These are phyloP conservation scores for Flaveria floridana DNA, from an alignment of 140 eudicot genomes.

Conservation along the genomic window DNA sequence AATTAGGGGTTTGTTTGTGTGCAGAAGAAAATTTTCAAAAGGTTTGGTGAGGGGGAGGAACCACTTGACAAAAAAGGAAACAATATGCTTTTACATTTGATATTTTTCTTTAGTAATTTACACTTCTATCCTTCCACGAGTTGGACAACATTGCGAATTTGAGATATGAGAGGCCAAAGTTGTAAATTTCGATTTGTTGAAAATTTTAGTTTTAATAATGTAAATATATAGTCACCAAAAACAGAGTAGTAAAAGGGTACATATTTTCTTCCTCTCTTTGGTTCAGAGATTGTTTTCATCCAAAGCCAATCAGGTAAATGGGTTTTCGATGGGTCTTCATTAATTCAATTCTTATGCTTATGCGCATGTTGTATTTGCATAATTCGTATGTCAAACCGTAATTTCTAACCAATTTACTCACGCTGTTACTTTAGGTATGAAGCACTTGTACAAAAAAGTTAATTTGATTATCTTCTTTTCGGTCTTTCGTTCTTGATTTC, in stretches of 20 bases:
- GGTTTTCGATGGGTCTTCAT: neutral
- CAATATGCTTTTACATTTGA: neutral
- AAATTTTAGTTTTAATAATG: too few relatives aligned
- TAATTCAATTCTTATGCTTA: neutral
- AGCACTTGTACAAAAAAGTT: too few relatives aligned
- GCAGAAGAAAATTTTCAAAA: neutral
- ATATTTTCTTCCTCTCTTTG: too few relatives aligned
- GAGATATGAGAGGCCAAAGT: neutral
- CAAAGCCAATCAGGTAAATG: neutral
- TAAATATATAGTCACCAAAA: neutral
- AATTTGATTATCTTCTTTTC: too few relatives aligned
- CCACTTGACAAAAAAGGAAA: neutral
- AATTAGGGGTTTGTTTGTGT: constrained; percentile 11
- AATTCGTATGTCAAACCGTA: constrained; percentile 19
- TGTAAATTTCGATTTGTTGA: neutral
- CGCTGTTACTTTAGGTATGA: too few relatives aligned
- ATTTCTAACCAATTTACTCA: neutral
- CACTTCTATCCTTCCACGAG: neutral
- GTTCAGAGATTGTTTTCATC: too few relatives aligned
- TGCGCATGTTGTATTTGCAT: neutral
- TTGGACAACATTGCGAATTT: neutral
- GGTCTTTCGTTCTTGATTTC: neutral
- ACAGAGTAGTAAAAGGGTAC: neutral
- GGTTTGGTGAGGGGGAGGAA: constrained; percentile 5
- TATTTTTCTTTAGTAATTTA: neutral